Conservation (phyloP, 352 stramenopile species). For the Blastocystis sp. region DNA sequence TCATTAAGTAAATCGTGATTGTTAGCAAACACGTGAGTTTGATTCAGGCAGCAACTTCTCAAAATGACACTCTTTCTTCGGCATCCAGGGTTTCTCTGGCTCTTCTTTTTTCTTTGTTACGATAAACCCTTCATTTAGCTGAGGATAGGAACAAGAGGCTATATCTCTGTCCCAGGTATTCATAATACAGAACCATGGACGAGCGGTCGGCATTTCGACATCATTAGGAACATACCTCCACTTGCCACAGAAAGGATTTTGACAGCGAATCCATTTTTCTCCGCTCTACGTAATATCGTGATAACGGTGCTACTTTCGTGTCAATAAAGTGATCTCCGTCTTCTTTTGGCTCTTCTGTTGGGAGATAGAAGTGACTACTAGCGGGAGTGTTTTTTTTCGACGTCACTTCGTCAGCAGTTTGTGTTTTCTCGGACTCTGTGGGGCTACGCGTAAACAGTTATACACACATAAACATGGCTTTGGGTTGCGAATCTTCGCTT, state of each 20-base stretch:
- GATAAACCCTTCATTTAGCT: not conserved
- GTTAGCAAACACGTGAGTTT: not conserved
- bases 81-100: slow-evolving; percentile 5
- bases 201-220: not conserved
- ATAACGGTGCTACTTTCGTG: no score
- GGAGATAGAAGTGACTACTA: no score
- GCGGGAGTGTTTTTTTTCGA: not conserved
- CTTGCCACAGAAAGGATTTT: slow-evolving; percentile 54
- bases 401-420: not conserved
- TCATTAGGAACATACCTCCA: slow-evolving; percentile 12
- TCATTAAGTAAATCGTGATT: not conserved
- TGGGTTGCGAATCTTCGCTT: not conserved
- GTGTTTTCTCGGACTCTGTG: not conserved
- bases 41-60: not conserved
- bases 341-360: no score
- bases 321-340: no score
- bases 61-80: not conserved
- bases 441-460: not conserved
- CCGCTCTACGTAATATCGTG: not conserved
- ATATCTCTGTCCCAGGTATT: slow-evolving; percentile 35
- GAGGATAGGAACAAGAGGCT: slow-evolving; percentile 10
- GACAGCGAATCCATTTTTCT: slow-evolving; percentile 38
- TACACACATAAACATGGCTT: not conserved
- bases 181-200: slow-evolving; percentile 54
- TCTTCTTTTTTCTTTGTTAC: slow-evolving; percentile 33